Evolutionary conservation across 441 rosid species (phyloP).

Genomic region (Erodium moschatum): DNA sequence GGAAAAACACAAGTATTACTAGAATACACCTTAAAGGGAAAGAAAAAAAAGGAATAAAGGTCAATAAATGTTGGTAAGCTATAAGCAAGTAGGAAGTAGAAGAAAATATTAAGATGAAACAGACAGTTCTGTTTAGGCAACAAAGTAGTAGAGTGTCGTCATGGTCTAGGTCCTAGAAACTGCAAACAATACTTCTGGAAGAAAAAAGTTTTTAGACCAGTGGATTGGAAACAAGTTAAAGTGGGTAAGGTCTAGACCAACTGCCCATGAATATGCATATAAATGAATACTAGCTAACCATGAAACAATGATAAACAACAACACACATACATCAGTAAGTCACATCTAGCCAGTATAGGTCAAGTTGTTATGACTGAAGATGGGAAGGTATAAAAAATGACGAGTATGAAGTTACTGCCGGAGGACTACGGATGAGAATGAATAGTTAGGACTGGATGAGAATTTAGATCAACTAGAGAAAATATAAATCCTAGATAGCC

Average conservation of each 20-base stretch:
- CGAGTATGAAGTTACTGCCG: background rate
- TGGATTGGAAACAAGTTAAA: background rate
- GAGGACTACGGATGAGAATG: too few species aligned
- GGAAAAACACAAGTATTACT: conserved; percentile 1
- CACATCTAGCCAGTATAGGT: too few species aligned
- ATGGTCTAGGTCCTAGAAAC: background rate
- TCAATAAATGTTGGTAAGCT: background rate
- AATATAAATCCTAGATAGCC: conserved; percentile 4
- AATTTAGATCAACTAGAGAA: background rate
- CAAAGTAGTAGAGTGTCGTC: background rate
- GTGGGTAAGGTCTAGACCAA: background rate
- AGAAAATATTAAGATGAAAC: conserved; percentile 4
- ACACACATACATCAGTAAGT: too few species aligned
- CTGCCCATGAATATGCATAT: background rate
- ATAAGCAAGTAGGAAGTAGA: conserved; percentile 2
- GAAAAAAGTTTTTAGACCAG: background rate
- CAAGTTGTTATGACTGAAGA: too few species aligned
- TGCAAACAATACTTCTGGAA: background rate
- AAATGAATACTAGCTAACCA: background rate
- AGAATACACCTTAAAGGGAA: background rate
- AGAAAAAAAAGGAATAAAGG: background rate
- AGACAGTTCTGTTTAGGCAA: background rate
- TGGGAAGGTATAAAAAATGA: background rate
- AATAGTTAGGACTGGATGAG: background rate
- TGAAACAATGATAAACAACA: background rate